Conservation (phyloP, 2,329 filamentous ascomycete species). For the Septoria petroselini region DNA sequence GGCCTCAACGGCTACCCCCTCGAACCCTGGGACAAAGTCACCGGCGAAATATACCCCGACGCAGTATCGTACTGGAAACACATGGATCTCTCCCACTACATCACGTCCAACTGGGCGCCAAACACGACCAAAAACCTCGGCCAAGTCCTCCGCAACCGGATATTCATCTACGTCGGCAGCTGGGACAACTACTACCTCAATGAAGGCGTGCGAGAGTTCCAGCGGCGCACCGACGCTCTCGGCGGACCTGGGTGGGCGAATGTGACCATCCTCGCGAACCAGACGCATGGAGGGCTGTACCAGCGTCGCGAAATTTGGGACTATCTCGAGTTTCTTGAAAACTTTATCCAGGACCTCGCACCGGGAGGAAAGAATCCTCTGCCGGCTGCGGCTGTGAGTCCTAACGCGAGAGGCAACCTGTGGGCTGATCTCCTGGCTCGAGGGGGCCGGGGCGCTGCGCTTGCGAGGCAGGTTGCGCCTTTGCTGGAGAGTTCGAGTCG, state of each 20-base stretch:
- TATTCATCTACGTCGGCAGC: slow-evolving; percentile 40
- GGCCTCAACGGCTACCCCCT: slow-evolving; percentile 41
- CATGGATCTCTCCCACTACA: slow-evolving; percentile 38
- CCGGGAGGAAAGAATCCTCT: slow-evolving; percentile 37
- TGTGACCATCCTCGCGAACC: slow-evolving; percentile 36
- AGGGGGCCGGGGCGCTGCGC: slow-evolving; percentile 38
- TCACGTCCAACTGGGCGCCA: slow-evolving; percentile 36
- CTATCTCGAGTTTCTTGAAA: slow-evolving; percentile 37
- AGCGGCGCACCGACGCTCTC: slow-evolving; percentile 35
- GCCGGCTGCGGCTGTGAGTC: slow-evolving; percentile 21
- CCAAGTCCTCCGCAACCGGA: slow-evolving; percentile 33
- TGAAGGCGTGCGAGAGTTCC: slow-evolving; percentile 39
- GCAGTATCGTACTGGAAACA: slow-evolving; percentile 41
- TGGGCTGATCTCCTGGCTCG: slow-evolving; percentile 38
- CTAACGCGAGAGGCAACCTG: slow-evolving; percentile 34
- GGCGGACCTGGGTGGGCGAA: slow-evolving; percentile 41
- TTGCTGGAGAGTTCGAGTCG: slow-evolving; percentile 3
- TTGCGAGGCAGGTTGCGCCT: slow-evolving; percentile 36
- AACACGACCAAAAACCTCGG: slow-evolving; percentile 33
- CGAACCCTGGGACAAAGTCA: slow-evolving; percentile 42
- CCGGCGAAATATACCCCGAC: slow-evolving; percentile 40
- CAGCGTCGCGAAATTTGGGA: slow-evolving; percentile 35
- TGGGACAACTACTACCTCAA: slow-evolving; percentile 41
- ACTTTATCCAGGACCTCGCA: slow-evolving; percentile 37
- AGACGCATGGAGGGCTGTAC: slow-evolving; percentile 39